phyloP scores from a whole-genome alignment of 73 alveolate species.

The Paramecium bursaria region DNA sequence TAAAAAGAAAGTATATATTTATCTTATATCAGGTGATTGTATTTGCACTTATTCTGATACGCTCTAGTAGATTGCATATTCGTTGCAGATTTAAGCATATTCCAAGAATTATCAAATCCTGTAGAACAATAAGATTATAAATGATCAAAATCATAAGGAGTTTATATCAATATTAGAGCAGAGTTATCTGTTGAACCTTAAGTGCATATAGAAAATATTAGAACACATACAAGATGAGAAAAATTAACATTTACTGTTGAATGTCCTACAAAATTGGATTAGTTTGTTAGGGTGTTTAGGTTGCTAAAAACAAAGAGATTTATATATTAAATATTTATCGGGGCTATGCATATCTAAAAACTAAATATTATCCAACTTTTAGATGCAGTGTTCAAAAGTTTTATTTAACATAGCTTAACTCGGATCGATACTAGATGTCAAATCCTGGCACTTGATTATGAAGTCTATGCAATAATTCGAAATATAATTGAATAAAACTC shows the following conservation, averaged over 20 bases:
- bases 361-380: neutral
- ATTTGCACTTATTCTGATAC: too few relatives aligned
- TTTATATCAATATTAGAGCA: slow-evolving; percentile 12
- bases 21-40: too few relatives aligned
- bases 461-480: slow-evolving; percentile 42
- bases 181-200: neutral
- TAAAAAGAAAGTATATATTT: too few relatives aligned
- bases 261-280: slow-evolving; percentile 39
- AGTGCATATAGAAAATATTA: slow-evolving; percentile 10
- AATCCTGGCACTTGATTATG: slow-evolving; percentile 51
- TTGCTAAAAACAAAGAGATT: slow-evolving; percentile 25
- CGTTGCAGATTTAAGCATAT: too few relatives aligned
- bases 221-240: slow-evolving; percentile 8
- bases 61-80: too few relatives aligned
- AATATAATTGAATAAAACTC: neutral
- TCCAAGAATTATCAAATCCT: neutral
- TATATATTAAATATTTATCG: neutral
- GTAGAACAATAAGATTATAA: neutral
- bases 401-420: slow-evolving; percentile 46
- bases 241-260: neutral
- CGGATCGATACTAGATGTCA: slow-evolving; percentile 42
- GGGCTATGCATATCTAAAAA: slow-evolving; percentile 14
- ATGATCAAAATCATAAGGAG: slow-evolving; percentile 20
- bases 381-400: slow-evolving; percentile 29
- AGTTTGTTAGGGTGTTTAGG: slow-evolving; percentile 36